Evolutionary conservation across 305 asterid genomes (phyloP).

Genomic region (Stenogyne calaminthoides): DNA sequence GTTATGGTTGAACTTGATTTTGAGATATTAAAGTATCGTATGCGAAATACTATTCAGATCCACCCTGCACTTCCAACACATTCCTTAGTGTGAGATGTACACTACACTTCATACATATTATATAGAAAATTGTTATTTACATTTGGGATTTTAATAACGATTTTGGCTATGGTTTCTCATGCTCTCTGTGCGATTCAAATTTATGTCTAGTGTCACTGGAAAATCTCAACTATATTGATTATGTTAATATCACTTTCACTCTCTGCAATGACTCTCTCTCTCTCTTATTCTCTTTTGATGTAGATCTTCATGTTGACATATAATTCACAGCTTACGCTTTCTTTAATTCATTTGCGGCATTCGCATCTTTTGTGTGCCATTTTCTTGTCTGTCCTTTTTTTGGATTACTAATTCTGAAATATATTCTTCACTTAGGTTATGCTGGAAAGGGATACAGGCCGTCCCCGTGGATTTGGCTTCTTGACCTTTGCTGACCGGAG

Average conservation of each 20-base stretch:
- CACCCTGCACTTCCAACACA: too few species aligned
- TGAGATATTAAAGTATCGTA: background rate
- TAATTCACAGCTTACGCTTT: background rate
- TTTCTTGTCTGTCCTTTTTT: background rate
- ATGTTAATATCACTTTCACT: background rate
- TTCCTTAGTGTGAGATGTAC: background rate
- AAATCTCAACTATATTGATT: background rate
- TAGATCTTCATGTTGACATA: background rate
- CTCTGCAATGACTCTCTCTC: background rate
- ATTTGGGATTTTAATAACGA: background rate
- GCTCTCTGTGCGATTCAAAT: background rate
- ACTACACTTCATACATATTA: background rate
- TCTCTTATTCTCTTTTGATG: background rate
- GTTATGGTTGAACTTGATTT: background rate
- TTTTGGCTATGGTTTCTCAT: background rate
- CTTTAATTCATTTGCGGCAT: background rate
- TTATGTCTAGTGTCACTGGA: background rate
- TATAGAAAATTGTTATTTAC: background rate
- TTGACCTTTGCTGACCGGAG: slow-evolving; percentile 89
- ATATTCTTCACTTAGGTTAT: slow-evolving; percentile 54
- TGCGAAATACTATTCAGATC: too few species aligned
- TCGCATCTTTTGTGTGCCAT: background rate
- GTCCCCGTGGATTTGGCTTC: slow-evolving; percentile 99
- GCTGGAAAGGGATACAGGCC: slow-evolving; percentile 95
- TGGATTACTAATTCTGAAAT: slow-evolving; percentile 26